These are phyloP conservation scores for Ilyonectria mors-panacis DNA, from an alignment of 2,329 filamentous ascomycete species.

Conservation along the genomic window DNA sequence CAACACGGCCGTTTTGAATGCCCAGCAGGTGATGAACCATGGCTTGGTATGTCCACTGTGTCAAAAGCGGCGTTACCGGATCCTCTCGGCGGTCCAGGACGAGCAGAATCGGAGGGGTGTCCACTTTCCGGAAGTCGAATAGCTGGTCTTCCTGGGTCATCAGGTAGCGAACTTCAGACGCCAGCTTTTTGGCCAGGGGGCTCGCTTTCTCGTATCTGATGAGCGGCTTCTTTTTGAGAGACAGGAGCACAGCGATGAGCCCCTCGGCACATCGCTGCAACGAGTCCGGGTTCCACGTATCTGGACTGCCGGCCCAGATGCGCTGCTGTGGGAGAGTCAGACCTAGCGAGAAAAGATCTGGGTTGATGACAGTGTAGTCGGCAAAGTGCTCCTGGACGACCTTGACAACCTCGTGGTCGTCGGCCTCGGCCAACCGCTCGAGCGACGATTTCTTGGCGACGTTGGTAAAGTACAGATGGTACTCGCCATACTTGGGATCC, in stretches of 20 bases:
- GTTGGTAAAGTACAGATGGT: slow-evolving; percentile 97
- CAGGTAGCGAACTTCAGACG: slow-evolving; percentile 90
- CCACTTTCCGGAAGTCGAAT: slow-evolving; percentile 95
- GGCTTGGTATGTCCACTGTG: slow-evolving; percentile 99
- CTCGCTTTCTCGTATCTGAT: slow-evolving; percentile 96
- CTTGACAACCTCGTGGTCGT: slow-evolving; percentile 97
- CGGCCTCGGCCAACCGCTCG: slow-evolving; percentile 93
- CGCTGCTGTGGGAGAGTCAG: slow-evolving; percentile 80
- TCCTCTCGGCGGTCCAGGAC: slow-evolving; percentile 94
- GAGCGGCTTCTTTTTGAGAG: slow-evolving; percentile 96
- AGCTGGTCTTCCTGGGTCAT: slow-evolving; percentile 96
- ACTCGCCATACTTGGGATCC: slow-evolving; percentile 97
- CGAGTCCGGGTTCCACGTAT: slow-evolving; percentile 92
- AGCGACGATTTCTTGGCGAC: slow-evolving; percentile 96
- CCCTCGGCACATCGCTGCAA: slow-evolving; percentile 91
- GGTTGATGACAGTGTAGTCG: slow-evolving; percentile 95
- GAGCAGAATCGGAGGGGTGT: slow-evolving; percentile 93
- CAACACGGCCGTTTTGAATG: slow-evolving; percentile 94
- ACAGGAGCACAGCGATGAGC: slow-evolving; percentile 84
- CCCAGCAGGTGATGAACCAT: slow-evolving; percentile 98
- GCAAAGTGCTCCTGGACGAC: slow-evolving; percentile 96
- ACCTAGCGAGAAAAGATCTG: slow-evolving; percentile 89
- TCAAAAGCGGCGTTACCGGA: slow-evolving; percentile 92
- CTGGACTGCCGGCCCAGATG: slow-evolving; percentile 86
- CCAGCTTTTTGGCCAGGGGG: slow-evolving; percentile 90